These are phyloP conservation scores for Perkinsus marinus DNA, from an alignment of 169 alveolate species.

Conservation along the genomic window DNA sequence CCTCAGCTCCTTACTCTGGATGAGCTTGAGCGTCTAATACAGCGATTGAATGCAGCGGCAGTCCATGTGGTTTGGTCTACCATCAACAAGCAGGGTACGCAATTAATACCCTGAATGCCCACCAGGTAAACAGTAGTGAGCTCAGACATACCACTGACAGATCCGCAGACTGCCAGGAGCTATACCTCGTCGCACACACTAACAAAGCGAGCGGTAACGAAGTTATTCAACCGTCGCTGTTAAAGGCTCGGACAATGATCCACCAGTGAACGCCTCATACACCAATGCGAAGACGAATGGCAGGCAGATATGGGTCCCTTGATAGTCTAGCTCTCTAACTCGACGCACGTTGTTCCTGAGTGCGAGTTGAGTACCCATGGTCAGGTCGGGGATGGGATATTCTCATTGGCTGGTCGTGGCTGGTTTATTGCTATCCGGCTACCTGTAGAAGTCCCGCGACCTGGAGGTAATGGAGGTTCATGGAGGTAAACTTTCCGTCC, in stretches of 20 bases:
- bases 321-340: neutral
- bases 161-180: neutral
- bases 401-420: too few relatives aligned
- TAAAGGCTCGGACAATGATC: neutral
- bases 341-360: too few relatives aligned
- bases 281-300: too few relatives aligned
- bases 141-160: neutral
- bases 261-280: neutral
- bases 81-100: neutral
- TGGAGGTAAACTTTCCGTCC: too few relatives aligned
- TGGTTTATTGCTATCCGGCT: too few relatives aligned
- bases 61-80: neutral
- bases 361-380: too few relatives aligned
- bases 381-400: too few relatives aligned
- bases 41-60: neutral
- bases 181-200: neutral
- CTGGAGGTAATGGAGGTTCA: too few relatives aligned
- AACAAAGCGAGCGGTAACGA: neutral
- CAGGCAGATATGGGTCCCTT: neutral
- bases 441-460: too few relatives aligned
- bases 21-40: neutral
- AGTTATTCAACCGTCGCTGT: neutral
- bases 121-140: neutral
- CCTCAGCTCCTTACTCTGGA: neutral
- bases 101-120: neutral